These are phyloP conservation scores for Gossypium anomalum DNA, from an alignment of 345 rosid species.

Conservation along the genomic window DNA sequence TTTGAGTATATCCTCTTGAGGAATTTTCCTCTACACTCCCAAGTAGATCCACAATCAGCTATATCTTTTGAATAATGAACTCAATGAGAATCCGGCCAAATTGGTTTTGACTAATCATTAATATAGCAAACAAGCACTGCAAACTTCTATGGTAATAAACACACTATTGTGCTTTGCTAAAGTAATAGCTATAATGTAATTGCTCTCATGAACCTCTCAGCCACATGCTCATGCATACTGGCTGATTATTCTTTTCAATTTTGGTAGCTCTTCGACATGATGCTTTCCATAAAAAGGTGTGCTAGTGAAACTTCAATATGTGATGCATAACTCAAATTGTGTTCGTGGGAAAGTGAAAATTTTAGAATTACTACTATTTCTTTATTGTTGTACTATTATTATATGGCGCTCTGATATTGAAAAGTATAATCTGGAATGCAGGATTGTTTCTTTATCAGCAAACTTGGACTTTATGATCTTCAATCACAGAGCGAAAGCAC, in stretches of 20 bases:
- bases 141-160: background rate
- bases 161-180: background rate
- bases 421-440: conserved; percentile 31
- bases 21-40: background rate
- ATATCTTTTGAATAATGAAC: background rate
- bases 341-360: background rate
- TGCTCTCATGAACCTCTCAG: background rate
- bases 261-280: background rate
- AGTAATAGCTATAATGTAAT: background rate
- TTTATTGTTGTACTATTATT: background rate
- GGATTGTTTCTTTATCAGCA: conserved; percentile 79
- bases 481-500: conserved; percentile 55
- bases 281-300: background rate
- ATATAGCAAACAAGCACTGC: background rate
- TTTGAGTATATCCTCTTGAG: background rate
- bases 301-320: background rate
- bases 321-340: background rate
- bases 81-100: background rate
- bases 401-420: background rate
- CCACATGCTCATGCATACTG: background rate
- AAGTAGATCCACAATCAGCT: background rate
- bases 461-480: conserved; percentile 86
- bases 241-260: conserved; percentile 3
- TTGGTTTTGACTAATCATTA: background rate
- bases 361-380: background rate